Conservation (phyloP, 2,329 filamentous ascomycete genomes). For the Nemania diffusa region DNA sequence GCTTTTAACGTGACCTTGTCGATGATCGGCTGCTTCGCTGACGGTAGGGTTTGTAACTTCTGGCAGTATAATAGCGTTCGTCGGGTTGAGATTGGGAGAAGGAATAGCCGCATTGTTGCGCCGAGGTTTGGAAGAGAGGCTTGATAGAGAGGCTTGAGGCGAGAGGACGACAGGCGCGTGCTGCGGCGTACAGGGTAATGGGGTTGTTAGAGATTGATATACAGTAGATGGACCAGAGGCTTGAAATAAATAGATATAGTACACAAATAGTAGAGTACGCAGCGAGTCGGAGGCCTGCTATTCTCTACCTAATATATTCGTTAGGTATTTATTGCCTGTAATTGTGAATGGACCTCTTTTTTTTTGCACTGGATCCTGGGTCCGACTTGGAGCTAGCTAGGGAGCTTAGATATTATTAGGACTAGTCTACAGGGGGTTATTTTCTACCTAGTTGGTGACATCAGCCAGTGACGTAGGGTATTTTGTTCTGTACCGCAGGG, state of each 20-base stretch:
- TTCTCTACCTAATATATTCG: neutral
- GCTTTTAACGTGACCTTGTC: slow-evolving; percentile 79
- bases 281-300: slow-evolving; percentile 6
- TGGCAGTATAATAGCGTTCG: slow-evolving; percentile 94
- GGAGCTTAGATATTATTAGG: slow-evolving; percentile 9
- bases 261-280: slow-evolving; percentile 2
- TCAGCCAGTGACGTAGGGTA: neutral
- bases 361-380: neutral
- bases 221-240: neutral
- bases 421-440: neutral
- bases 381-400: neutral
- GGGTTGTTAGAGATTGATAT: neutral
- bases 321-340: neutral
- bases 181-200: neutral
- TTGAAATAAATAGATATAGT: neutral
- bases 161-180: neutral
- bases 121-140: slow-evolving; percentile 13
- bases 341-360: slow-evolving; percentile 10
- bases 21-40: slow-evolving; percentile 64
- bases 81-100: slow-evolving; percentile 91
- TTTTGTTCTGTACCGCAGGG: neutral
- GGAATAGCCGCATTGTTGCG: slow-evolving; percentile 83
- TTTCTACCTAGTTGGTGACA: neutral
- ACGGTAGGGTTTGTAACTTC: slow-evolving; percentile 68
- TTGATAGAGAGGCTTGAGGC: too few species aligned